Percentiles rank a stretch among this genome's conserved stretches.
Evolutionary conservation across 1,284 basidiomycete genomes (phyloP).

Genomic region (Wolfiporia cocos): DNA sequence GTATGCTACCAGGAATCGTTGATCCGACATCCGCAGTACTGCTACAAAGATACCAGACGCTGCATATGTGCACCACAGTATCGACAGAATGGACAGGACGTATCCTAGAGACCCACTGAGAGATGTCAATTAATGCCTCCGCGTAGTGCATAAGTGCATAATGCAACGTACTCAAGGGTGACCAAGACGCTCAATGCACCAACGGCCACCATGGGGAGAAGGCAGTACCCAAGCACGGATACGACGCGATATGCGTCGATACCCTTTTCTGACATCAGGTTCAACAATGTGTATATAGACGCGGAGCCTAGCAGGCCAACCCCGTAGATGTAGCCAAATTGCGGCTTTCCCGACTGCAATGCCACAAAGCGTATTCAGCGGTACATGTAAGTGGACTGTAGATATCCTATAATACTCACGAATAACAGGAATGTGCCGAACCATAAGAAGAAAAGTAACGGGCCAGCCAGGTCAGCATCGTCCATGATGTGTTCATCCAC

Average conservation of each 20-base stretch:
- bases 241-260: slow-evolving; percentile 97
- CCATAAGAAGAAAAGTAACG: slow-evolving; percentile 90
- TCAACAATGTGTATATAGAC: slow-evolving; percentile 94
- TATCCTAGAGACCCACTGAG: slow-evolving; percentile 78
- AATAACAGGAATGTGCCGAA: slow-evolving; percentile 90
- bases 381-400: too few species aligned
- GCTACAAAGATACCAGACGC: slow-evolving; percentile 93
- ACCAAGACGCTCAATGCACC: slow-evolving; percentile 86
- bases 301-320: slow-evolving; percentile 91
- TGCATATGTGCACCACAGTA: slow-evolving; percentile 93
- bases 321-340: slow-evolving; percentile 99
- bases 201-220: slow-evolving; percentile 96
- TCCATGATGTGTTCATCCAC: slow-evolving; percentile 98
- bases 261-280: slow-evolving; percentile 93
- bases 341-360: slow-evolving; percentile 89
- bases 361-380: too few species aligned
- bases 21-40: slow-evolving; percentile 89
- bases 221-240: slow-evolving; percentile 95
- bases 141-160: slow-evolving; percentile 3
- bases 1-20: slow-evolving; percentile 90
- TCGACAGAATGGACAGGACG: slow-evolving; percentile 71
- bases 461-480: slow-evolving; percentile 96
- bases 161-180: slow-evolving; percentile 75
- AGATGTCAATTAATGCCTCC: slow-evolving; percentile 11
- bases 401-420: too few species aligned